These are phyloP conservation scores for Aspergillus oerlinghausenensis DNA, from an alignment of 2,329 filamentous ascomycete genomes.

Conservation along the genomic window DNA sequence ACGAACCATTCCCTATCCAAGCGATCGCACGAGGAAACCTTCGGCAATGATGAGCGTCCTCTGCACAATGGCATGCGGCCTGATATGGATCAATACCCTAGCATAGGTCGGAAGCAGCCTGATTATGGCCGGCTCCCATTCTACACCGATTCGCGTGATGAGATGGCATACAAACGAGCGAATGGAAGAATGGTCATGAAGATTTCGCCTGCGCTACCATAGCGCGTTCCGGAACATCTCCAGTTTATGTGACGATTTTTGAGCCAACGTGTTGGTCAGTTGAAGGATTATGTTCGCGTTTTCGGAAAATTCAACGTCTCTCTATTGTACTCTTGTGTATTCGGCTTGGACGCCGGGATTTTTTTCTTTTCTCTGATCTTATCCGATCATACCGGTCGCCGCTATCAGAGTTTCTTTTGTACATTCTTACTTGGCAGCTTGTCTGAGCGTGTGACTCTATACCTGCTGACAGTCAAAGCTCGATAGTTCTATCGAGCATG, in stretches of 20 bases:
- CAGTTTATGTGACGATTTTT: background rate
- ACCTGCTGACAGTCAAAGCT: background rate
- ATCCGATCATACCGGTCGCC: background rate
- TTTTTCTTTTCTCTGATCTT: slow-evolving; percentile 2
- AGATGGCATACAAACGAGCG: slow-evolving; percentile 34
- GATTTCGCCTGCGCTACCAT: slow-evolving; percentile 20
- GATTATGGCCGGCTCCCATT: slow-evolving; percentile 20
- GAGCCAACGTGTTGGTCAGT: background rate
- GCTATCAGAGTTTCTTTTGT: background rate
- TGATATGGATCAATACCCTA: slow-evolving; percentile 23
- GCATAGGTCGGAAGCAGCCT: slow-evolving; percentile 22
- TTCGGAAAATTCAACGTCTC: background rate
- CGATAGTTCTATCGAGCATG: background rate
- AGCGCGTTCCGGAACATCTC: background rate
- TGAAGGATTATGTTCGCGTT: background rate
- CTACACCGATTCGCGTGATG: slow-evolving; percentile 22
- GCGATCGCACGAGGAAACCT: slow-evolving; percentile 35
- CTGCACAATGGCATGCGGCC: slow-evolving; percentile 45
- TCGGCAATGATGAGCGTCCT: slow-evolving; percentile 36
- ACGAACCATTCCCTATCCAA: slow-evolving; percentile 27
- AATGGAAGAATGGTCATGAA: slow-evolving; percentile 33
- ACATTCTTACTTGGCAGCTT: background rate
- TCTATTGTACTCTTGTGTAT: slow-evolving; percentile 1
- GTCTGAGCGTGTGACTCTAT: background rate
- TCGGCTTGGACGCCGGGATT: background rate